Percentiles rank a stretch among this genome's conserved stretches.
phyloP scores from a whole-genome alignment of 768 basidiomycete species.

The Leccinum boreale region DNA sequence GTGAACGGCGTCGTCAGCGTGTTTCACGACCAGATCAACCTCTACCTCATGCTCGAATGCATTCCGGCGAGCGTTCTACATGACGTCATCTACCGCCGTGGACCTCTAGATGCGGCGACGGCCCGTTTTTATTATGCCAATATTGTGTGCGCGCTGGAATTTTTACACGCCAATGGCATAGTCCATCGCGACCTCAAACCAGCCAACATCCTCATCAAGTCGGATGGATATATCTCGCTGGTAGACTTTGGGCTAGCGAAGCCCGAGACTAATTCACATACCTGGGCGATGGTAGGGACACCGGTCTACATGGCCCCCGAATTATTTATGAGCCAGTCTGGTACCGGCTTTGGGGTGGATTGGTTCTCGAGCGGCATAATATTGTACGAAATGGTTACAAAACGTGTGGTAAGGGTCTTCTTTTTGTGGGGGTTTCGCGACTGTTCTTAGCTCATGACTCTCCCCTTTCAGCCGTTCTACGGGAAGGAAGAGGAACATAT shows the following conservation, averaged over 20 bases:
- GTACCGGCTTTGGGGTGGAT: conserved; percentile 38
- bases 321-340: conserved; percentile 21
- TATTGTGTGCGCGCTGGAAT: conserved; percentile 47
- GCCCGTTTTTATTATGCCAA: conserved; percentile 55
- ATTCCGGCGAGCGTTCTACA: conserved; percentile 44
- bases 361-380: conserved; percentile 55
- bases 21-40: conserved; percentile 44
- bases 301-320: conserved; percentile 52
- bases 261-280: conserved; percentile 12
- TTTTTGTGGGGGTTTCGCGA: background rate
- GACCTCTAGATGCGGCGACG: conserved; percentile 30
- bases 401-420: conserved; percentile 28
- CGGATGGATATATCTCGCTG: conserved; percentile 53
- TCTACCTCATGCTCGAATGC: conserved; percentile 52
- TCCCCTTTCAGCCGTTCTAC: conserved; percentile 24
- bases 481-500: conserved; percentile 26
- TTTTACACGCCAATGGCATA: conserved; percentile 42
- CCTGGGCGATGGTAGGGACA: conserved; percentile 43
- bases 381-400: conserved; percentile 52
- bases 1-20: conserved; percentile 43
- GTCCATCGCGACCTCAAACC: conserved; percentile 59
- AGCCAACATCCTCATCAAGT: conserved; percentile 52
- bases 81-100: conserved; percentile 31
- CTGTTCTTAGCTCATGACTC: background rate
- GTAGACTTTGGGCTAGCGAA: conserved; percentile 49